These are phyloP conservation scores for Parachlorella kessleri DNA, from an alignment of 139 green algal genomes.

Conservation along the genomic window DNA sequence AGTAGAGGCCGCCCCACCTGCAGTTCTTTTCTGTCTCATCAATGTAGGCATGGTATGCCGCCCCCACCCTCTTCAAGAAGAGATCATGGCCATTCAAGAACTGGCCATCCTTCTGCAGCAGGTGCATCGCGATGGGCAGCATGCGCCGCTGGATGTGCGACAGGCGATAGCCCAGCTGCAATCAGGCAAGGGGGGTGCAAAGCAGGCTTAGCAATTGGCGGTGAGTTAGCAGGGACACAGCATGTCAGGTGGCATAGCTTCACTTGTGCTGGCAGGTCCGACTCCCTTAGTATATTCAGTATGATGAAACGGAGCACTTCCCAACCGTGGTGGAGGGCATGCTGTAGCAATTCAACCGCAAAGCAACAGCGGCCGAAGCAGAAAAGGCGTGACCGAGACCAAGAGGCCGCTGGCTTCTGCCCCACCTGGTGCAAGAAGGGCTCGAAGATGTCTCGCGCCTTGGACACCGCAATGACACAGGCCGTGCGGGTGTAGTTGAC, in stretches of 20 bases:
- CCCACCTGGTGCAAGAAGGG: conserved; percentile 87
- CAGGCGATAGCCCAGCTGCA: conserved; percentile 81
- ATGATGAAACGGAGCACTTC: too few relatives aligned
- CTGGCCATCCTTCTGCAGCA: conserved; percentile 75
- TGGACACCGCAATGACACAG: conserved; percentile 91
- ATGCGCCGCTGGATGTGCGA: conserved; percentile 87
- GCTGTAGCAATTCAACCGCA: too few relatives aligned
- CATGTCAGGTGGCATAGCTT: not conserved
- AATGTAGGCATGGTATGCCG: conserved; percentile 85
- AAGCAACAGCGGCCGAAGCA: too few relatives aligned
- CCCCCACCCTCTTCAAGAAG: conserved; percentile 84
- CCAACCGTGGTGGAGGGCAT: too few relatives aligned
- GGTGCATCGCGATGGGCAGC: conserved; percentile 88
- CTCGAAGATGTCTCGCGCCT: conserved; percentile 88
- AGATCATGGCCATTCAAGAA: conserved; percentile 85
- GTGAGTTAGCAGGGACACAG: not conserved
- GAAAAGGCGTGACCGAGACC: too few relatives aligned
- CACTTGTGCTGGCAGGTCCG: too few relatives aligned
- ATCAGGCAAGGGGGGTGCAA: conserved; percentile 41
- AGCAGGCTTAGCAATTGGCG: not conserved
- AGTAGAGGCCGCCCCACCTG: too few relatives aligned
- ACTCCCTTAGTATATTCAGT: too few relatives aligned
- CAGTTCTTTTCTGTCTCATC: conserved; percentile 68
- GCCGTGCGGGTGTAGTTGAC: conserved; percentile 96
- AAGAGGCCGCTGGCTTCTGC: too few relatives aligned